Percentiles rank a stretch among this genome's conserved stretches.
phyloP scores from a whole-genome alignment of 768 basidiomycete genomes.

The Phallus indusiatus region DNA sequence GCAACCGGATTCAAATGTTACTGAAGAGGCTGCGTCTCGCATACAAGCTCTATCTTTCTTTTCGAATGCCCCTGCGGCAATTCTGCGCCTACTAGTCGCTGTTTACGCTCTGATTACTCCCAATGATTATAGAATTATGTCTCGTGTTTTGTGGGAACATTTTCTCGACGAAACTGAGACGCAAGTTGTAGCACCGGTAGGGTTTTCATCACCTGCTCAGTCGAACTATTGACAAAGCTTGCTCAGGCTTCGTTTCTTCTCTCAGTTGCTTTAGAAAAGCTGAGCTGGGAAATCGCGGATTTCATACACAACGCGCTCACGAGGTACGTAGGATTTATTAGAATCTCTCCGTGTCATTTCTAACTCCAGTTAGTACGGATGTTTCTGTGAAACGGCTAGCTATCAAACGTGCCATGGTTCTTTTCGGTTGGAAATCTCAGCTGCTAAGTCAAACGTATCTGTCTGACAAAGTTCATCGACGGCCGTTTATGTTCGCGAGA shows the following conservation, averaged over 20 bases:
- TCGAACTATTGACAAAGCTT: not conserved
- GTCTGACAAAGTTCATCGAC: constrained; percentile 47
- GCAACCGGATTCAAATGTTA: constrained; percentile 10
- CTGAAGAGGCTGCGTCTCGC: not conserved
- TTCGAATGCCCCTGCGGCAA: constrained; percentile 34
- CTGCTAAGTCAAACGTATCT: constrained; percentile 53
- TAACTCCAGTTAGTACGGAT: constrained; percentile 34
- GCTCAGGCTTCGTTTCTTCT: constrained; percentile 45
- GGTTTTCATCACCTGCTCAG: constrained; percentile 15
- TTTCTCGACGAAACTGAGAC: constrained; percentile 32
- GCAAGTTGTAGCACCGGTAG: constrained; percentile 40
- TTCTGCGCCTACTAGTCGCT: constrained; percentile 50
- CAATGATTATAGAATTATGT: constrained; percentile 43
- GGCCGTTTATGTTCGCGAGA: constrained; percentile 63
- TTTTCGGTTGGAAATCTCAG: constrained; percentile 64
- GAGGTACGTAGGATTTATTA: constrained; percentile 31
- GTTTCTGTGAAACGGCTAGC: constrained; percentile 39
- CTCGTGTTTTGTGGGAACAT: constrained; percentile 48
- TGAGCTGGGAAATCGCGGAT: constrained; percentile 35
- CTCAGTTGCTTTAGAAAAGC: constrained; percentile 68
- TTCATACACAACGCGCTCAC: constrained; percentile 46
- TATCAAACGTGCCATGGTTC: constrained; percentile 42
- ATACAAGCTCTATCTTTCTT: constrained; percentile 34
- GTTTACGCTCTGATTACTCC: constrained; percentile 44
- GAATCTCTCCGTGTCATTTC: not conserved